Evolutionary conservation across 176 grass and related monocot species (phyloP).

Genomic region (Oryza longistaminata): DNA sequence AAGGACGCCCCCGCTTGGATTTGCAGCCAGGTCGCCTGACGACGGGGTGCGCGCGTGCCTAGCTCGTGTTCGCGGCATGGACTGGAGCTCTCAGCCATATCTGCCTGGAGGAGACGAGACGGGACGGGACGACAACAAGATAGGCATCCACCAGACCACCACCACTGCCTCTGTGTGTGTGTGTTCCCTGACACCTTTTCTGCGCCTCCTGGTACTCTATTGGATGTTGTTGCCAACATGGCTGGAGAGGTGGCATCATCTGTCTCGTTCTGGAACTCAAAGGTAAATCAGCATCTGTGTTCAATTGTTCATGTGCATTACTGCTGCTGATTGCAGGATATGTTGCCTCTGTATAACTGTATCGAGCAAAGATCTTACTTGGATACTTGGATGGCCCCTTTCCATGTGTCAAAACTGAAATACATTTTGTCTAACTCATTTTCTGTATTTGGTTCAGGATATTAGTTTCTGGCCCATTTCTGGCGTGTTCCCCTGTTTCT

Average conservation of each 20-base stretch:
- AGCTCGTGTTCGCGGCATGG: neutral
- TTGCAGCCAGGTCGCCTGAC: neutral
- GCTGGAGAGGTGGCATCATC: neutral
- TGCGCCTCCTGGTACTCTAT: neutral
- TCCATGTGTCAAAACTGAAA: neutral
- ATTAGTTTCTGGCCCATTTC: neutral
- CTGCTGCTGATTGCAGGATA: neutral
- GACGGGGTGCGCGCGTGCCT: neutral
- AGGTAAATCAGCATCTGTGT: constrained; percentile 5
- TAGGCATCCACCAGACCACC: neutral
- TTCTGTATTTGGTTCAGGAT: constrained; percentile 6
- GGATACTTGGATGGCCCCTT: neutral
- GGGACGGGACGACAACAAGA: neutral
- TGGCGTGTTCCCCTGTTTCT: neutral
- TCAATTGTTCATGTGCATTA: neutral
- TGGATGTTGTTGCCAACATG: neutral
- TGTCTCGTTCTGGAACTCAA: neutral
- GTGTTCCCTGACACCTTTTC: neutral
- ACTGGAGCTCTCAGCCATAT: neutral
- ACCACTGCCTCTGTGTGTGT: neutral
- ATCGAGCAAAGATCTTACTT: neutral
- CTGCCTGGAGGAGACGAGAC: constrained; percentile 17
- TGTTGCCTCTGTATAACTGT: neutral
- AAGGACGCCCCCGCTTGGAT: too few relatives aligned
- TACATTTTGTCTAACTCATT: neutral